These are phyloP conservation scores for Phellinidium pouzarii DNA, from an alignment of 1,284 basidiomycete species.

Conservation along the genomic window DNA sequence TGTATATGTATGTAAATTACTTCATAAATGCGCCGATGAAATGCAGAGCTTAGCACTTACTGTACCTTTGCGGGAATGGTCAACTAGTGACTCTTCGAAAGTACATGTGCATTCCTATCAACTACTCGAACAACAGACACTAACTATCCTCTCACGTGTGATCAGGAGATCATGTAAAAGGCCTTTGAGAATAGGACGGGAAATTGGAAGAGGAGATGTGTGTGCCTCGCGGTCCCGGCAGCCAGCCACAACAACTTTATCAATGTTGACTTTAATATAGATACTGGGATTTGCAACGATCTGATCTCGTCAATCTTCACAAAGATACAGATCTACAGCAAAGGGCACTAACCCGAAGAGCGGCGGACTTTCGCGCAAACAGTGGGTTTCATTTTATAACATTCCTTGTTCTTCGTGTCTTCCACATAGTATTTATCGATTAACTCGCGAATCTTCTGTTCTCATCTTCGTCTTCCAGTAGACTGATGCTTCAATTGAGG, in stretches of 20 bases:
- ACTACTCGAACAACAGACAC: neutral
- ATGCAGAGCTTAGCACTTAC: conserved; percentile 19
- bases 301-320: conserved; percentile 28
- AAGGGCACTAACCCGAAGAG: conserved; percentile 17
- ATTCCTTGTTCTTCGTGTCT: neutral
- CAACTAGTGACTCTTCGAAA: conserved; percentile 65
- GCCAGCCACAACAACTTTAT: conserved; percentile 21
- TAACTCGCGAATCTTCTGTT: conserved; percentile 18
- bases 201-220: conserved; percentile 65
- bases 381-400: neutral
- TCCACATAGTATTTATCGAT: conserved; percentile 10
- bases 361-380: conserved; percentile 15
- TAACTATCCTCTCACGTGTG: neutral
- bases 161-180: conserved; percentile 20
- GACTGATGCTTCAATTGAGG: conserved; percentile 24
- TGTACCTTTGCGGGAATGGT: conserved; percentile 36
- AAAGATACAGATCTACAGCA: conserved; percentile 23
- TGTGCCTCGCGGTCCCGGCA: conserved; percentile 23
- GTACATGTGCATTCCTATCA: conserved; percentile 27
- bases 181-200: conserved; percentile 34
- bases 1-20: conserved; percentile 17
- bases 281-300: conserved; percentile 28
- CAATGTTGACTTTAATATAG: conserved; percentile 27
- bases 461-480: conserved; percentile 24
- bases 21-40: neutral